Base-by-base conservation (phyloP, 23 red algal genomes). In the Cyanidium caldarium region DNA sequence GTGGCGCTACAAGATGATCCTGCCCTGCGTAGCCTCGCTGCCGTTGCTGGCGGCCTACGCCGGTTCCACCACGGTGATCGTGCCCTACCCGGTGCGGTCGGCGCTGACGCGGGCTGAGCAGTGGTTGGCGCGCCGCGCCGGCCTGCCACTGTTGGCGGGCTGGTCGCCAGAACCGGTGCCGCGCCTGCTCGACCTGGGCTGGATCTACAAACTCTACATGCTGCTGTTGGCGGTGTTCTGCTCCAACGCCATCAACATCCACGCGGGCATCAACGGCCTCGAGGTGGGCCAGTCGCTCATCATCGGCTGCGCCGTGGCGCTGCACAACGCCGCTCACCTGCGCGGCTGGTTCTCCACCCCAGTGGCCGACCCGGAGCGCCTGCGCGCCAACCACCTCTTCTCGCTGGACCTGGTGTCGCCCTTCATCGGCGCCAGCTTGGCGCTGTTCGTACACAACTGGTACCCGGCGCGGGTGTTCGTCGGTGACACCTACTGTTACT, bases 201-300 rank as follows among this genome's bases (percentile, higher is more conserved):
- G 68, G 23, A 57, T 79, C n/a, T 98, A 98, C 69, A 80, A 88
- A 66, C 23, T 98, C 10, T 98, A 98, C 80, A 98, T 98, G 92
- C 70, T 84, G 0, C 68, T 98, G 75, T 57, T 98, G 7, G 82
- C 84, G 38, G 82, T 98, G 2, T 98, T 98, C 45, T 98, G 92
- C 77, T 87, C 92, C 20, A 98, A 98, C 45, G 92, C 92, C 31
- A 98, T 98, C 65, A 98, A 98, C 42, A 98, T 98, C 30, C 87
- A 98, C 56, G 92, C 92, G 14, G 92, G 92, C 35, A 88, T 98
- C 66, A 98, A 98, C 68, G 92, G 92, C 2, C 68, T 98, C 14
- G 92, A 98, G 73, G 92, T 80, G 26, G 92, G 92, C 19, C 92
- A 98, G 66, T 76, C 77, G 25, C 41, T 86, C 44, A 78, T 98